Evolutionary conservation across 352 stramenopile genomes (phyloP), one percentile per base, ranked within the genome.

Genomic region (Pythium insidiosum): DNA sequence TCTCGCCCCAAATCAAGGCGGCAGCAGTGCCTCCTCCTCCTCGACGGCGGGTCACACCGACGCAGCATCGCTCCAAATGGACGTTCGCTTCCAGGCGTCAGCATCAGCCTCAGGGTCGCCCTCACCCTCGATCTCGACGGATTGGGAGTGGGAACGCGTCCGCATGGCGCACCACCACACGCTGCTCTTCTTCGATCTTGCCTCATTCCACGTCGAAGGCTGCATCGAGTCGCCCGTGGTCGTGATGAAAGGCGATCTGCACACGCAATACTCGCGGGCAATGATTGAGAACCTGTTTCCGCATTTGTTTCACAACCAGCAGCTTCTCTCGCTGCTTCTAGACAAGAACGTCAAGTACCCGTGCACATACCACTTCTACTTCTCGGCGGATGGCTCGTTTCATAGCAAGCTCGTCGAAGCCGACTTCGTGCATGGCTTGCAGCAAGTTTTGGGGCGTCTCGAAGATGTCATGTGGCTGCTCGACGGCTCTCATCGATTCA

Each of bases 201-300:
- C 38, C 12, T 60, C 52, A 13, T 47, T 49, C 31, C 18, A 26
- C 13, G 23, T 60, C 19, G 22, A 51, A 47, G 41, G 45, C 25
- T 11, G 38, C 10, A n/a, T 16, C 5, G 16, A 44, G 11, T 16
- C 44, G 36, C 52, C 52, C 4, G 43, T 60, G 10, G 29, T 60
- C 18, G 26, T 55, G 19, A 41, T 55, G 29, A 33, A 39, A 21
- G 73, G 68, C 6, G 55, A 50, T 10, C 30, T 79, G 43, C 53
- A 73, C 28, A 40, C 78, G 43, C 63, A 60, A 2, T 79, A 81
- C 46, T 67, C 61, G 3, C 61, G 61, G n/a, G 43, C 47, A 9
- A 74, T 67, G 5, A 66, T 83, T 34, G 50, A 76, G 37, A 50
- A 45, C n/a, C 40, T 85, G 18, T 85, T 68, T 38, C 69, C 69